Conservation (phyloP, 148 eudicot genomes). For the Salicornia ramosissima region DNA sequence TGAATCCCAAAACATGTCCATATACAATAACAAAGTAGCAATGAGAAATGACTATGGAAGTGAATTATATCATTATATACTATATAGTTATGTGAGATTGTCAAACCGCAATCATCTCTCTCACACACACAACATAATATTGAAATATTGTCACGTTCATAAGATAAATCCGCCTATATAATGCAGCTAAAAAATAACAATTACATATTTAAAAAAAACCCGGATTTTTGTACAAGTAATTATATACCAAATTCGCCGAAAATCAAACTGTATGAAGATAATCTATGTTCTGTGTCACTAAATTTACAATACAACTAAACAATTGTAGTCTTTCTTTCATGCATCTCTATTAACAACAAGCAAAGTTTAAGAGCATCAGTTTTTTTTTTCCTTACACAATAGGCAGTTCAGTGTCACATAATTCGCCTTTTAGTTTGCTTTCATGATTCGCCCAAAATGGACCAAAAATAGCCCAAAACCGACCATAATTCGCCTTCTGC, state of each 20-base stretch:
- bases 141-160: too few relatives aligned
- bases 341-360: conserved; percentile 12
- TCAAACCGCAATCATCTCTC: too few relatives aligned
- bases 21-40: not conserved
- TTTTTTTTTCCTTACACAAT: conserved; percentile 15
- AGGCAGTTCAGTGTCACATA: too few relatives aligned
- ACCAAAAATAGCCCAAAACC: too few relatives aligned
- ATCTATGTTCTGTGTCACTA: conserved; percentile 6
- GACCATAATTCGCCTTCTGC: too few relatives aligned
- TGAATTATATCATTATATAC: too few relatives aligned
- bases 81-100: too few relatives aligned
- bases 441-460: too few relatives aligned
- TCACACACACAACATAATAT: too few relatives aligned
- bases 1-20: not conserved
- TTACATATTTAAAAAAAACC: too few relatives aligned
- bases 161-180: too few relatives aligned
- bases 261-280: conserved; percentile 4
- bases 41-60: not conserved
- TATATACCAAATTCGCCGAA: not conserved
- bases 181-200: not conserved
- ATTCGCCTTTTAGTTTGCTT: too few relatives aligned
- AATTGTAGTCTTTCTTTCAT: not conserved
- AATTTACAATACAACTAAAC: not conserved
- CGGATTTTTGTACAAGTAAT: not conserved
- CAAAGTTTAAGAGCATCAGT: conserved; percentile 1